Evolutionary conservation across 306 rosid genomes (phyloP), one percentile per base, ranked within the genome.

Genomic region (barrel medic (Medicago truncatula)): DNA sequence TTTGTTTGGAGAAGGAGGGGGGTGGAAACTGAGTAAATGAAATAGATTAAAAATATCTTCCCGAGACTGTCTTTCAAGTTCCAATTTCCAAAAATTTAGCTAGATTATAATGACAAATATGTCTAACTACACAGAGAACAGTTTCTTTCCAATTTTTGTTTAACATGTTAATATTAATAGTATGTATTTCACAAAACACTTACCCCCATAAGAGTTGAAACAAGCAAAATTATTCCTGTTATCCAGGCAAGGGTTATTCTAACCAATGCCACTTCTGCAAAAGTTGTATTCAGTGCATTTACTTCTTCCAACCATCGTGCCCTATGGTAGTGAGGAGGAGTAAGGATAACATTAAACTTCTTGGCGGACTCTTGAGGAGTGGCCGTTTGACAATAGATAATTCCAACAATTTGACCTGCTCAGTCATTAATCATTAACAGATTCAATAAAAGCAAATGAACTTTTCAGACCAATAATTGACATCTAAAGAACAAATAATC

Each of bases 401-500:
- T 84, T 80, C 97, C 99, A 84, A 96, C 98, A 73, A 96, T 89
- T 89, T 89, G 91, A 90, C 98, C 99, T 95, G 90, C 77, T 80
- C 88, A 76, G 34, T 41, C 41, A 57, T 76, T 61, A 70, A 81
- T 57, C 59, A 62, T 70, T 43, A 46, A 74, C 67, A 74, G 43
- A 72, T 73, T 81, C 60, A 65, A 47, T 44, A 43, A 83, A 46
- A 73, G 74, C 23, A 50, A 66, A 68, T 50, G 47, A 76, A 75
- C 64, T 16, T 5, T 49, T 10, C 13, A 54, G 49, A 67, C 52
- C 52, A 65, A 67, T 66, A 58, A 52, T 52, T 56, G 41, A 25
- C 68, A 76, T 49, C 60, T 50, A 62, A 44, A 61, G 40, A 82
- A 61, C 49, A 78, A 64, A 47, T 1, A 9, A 62, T 46, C 69